phyloP scores from a whole-genome alignment of 805 yeast species.

The Saccharomycopsis capsularis region DNA sequence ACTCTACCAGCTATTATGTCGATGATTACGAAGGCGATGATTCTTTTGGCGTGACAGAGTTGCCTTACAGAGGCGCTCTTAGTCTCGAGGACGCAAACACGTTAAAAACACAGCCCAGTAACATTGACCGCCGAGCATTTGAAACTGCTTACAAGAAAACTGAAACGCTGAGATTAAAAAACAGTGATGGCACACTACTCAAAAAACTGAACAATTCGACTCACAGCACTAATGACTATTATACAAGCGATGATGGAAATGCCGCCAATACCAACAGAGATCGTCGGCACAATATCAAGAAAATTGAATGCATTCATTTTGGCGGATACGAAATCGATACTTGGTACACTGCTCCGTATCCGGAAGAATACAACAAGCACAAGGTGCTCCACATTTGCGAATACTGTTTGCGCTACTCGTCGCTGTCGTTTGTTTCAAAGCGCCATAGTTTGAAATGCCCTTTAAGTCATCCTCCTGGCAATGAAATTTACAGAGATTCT shows the following conservation, averaged over 20 bases:
- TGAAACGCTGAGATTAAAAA: conserved; percentile 31
- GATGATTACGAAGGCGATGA: not conserved
- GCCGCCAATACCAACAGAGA: not conserved
- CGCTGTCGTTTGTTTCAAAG: conserved; percentile 54
- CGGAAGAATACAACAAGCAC: conserved; percentile 68
- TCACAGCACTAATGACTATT: conserved; percentile 15
- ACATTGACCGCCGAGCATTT: conserved; percentile 44
- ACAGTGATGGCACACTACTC: conserved; percentile 30
- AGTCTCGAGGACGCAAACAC: conserved; percentile 54
- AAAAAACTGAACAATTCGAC: conserved; percentile 22
- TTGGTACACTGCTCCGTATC: conserved; percentile 92
- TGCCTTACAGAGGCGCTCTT: conserved; percentile 65
- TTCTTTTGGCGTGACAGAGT: conserved; percentile 28
- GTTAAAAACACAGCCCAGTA: conserved; percentile 52
- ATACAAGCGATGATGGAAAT: not conserved
- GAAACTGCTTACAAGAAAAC: conserved; percentile 35
- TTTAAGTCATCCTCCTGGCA: conserved; percentile 76
- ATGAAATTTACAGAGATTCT: conserved; percentile 78
- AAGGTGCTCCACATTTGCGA: conserved; percentile 71
- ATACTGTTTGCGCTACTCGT: conserved; percentile 73
- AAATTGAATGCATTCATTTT: conserved; percentile 58
- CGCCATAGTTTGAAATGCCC: conserved; percentile 76
- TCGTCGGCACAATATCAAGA: conserved; percentile 15
- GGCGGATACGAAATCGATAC: conserved; percentile 72
- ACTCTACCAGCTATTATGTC: not conserved